Base-by-base conservation (phyloP, 805 yeast genomes). In the Pichia californica region DNA sequence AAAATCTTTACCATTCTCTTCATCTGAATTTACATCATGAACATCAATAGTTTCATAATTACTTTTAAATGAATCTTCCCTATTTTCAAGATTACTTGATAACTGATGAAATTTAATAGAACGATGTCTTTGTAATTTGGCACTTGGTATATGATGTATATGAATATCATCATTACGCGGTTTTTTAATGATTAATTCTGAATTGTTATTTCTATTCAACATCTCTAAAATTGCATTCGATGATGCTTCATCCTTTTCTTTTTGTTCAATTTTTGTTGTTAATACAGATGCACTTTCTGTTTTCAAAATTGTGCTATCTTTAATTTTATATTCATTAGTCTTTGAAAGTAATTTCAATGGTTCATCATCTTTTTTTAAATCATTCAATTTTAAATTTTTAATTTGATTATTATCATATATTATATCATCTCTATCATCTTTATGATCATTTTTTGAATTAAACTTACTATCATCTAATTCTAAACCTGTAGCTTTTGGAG, bases 81-180 rank as follows among this genome's bases (percentile, higher is more conserved):
- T n/a, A n/a, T n/a, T 35, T 25, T 47, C 49, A 34, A 45, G 31
- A 26, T 42, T 43, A n/a, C 42, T 39, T 16, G 40, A 28, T 14
- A 49, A 20, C 4, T 49, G 52, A 33, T 49, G 48, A 32, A 36
- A 49, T 35, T 49, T 49, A 3, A 45, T 7, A 2, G 45, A 41
- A 11, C 35, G n/a, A 21, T 41, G 40, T 11, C 36, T 21, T 14
- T 34, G 31, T 5, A 34, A 3, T 30, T 30, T 18, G 1, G 43
- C 38, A 4, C 43, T 37, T 18, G 40, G 40, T 14, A 11, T 29
- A 16, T 34, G 45, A 20, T 31, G 25, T 18, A 41, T 16, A 6
- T 38, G 15, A 19, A 45, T 15, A 14, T 41, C 32, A 19, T 36
- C 9, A 4, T 19, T 30, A 2, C 23, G 16, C 4, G 28, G 23